Conservation (phyloP, 108 stramenopile species). For the Bacterosira constricta region DNA sequence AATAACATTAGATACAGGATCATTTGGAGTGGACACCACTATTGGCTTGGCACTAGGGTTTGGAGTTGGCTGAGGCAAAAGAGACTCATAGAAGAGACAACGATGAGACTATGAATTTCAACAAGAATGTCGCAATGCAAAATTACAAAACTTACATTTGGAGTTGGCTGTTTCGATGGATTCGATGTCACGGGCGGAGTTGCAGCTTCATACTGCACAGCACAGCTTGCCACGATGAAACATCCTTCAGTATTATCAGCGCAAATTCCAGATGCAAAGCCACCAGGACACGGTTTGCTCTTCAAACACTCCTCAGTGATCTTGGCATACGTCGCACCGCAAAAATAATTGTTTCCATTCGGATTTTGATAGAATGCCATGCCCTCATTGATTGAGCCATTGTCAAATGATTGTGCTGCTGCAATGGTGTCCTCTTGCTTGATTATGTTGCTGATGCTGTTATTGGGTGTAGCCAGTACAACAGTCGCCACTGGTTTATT, state of each 20-base stretch:
- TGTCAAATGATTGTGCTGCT: too few relatives aligned
- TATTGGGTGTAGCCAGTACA: too few relatives aligned
- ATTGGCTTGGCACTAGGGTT: too few relatives aligned
- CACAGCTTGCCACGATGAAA: constrained; percentile 17
- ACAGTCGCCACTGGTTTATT: too few relatives aligned
- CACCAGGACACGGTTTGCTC: constrained; percentile 38
- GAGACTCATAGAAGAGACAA: too few relatives aligned
- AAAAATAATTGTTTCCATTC: constrained; percentile 33
- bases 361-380: constrained; percentile 35
- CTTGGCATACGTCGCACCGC: constrained; percentile 23
- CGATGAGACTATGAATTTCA: neutral
- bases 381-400: too few relatives aligned
- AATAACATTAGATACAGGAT: too few relatives aligned
- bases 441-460: too few relatives aligned
- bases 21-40: neutral
- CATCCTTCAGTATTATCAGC: constrained; percentile 24
- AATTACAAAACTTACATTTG: neutral
- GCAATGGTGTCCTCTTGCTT: too few relatives aligned
- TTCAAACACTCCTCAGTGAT: constrained; percentile 10
- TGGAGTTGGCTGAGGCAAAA: too few relatives aligned
- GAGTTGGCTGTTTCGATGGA: neutral
- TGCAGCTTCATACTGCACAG: constrained; percentile 28
- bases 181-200: neutral
- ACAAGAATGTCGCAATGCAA: neutral
- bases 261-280: constrained; percentile 17